Conservation (phyloP, 2,329 filamentous ascomycete species). For the Diplodia mutila region DNA sequence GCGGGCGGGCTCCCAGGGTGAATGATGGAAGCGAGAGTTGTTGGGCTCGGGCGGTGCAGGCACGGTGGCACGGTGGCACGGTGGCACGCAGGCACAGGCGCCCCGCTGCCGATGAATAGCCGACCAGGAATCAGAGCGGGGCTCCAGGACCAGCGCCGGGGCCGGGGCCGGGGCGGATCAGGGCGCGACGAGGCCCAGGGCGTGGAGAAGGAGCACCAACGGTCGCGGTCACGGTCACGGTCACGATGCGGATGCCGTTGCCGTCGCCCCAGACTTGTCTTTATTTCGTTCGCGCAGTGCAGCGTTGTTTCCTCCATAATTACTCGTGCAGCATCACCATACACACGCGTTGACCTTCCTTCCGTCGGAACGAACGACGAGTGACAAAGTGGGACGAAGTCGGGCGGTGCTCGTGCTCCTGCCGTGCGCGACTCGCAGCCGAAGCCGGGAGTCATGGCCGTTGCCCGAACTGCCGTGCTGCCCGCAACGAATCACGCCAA, state of each 20-base stretch:
- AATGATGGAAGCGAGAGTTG: background rate
- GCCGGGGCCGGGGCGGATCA: constrained; percentile 1
- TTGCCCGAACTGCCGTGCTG: too few species aligned
- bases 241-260: background rate
- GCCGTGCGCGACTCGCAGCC: background rate
- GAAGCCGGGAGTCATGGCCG: background rate
- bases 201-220: constrained; percentile 1
- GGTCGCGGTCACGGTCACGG: background rate
- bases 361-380: background rate
- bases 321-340: background rate
- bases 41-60: background rate
- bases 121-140: background rate
- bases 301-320: background rate
- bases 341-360: background rate
- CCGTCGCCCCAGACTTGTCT: too few species aligned
- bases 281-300: background rate
- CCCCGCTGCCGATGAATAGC: constrained; percentile 17
- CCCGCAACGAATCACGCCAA: constrained; percentile 22
- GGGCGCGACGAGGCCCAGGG: background rate
- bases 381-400: background rate
- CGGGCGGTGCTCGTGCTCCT: background rate
- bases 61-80: too few species aligned
- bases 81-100: too few species aligned
- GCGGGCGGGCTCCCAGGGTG: constrained; percentile 1
- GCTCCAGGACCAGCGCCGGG: background rate